Conservation (phyloP, 2,329 filamentous ascomycete genomes). For the Periglandula ipomoeae region DNA sequence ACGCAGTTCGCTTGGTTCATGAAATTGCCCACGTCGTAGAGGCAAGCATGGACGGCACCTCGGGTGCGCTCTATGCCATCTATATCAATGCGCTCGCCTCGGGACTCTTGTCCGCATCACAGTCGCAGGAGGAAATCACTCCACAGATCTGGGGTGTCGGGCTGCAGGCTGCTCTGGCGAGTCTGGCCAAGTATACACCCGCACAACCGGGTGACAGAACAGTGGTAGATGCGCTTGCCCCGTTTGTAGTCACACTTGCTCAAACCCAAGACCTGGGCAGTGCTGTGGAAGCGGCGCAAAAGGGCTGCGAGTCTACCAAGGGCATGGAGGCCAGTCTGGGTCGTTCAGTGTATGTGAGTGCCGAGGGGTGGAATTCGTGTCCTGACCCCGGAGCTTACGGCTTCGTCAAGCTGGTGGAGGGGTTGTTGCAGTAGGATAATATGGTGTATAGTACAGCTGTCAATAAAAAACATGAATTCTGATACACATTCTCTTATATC, state of each 20-base stretch:
- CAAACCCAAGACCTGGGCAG: constrained; percentile 34
- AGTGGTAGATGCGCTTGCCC: constrained; percentile 58
- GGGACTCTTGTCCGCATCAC: constrained; percentile 7
- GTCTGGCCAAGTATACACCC: constrained; percentile 58
- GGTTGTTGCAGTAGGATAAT: constrained; percentile 21
- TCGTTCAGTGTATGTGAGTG: constrained; percentile 64
- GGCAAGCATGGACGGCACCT: constrained; percentile 55
- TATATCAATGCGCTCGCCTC: constrained; percentile 61
- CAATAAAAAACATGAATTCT: no score
- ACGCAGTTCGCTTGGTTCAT: background rate
- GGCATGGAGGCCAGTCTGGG: constrained; percentile 66
- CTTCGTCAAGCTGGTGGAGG: constrained; percentile 55
- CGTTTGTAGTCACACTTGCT: constrained; percentile 46
- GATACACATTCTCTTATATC: no score
- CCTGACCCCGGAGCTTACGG: constrained; percentile 60
- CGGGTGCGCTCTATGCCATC: constrained; percentile 36
- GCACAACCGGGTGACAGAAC: constrained; percentile 57
- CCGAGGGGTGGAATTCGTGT: constrained; percentile 57
- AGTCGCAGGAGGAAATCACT: constrained; percentile 4
- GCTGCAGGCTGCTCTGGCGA: constrained; percentile 44
- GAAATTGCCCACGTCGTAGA: constrained; percentile 49
- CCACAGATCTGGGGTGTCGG: constrained; percentile 35
- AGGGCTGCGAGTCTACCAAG: constrained; percentile 59
- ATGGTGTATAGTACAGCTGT: no score
- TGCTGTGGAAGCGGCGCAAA: constrained; percentile 41